These are phyloP conservation scores for Trapa bicornis DNA, from an alignment of 345 rosid species.

Conservation along the genomic window DNA sequence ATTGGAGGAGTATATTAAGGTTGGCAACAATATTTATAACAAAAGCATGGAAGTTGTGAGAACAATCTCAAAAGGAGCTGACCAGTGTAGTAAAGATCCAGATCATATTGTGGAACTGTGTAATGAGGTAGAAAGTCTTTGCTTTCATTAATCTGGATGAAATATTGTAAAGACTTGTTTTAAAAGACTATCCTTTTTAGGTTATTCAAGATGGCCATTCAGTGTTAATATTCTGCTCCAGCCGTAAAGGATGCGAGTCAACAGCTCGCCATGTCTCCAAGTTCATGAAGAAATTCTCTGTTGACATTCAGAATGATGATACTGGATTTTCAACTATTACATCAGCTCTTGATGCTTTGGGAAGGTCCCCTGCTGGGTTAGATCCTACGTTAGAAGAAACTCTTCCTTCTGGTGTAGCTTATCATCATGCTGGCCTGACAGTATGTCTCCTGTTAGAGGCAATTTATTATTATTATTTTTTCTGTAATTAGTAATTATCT, in stretches of 20 bases:
- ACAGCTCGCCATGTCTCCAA: slow-evolving; percentile 82
- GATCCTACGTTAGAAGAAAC: slow-evolving; percentile 88
- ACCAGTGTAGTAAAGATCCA: slow-evolving; percentile 87
- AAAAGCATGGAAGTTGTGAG: slow-evolving; percentile 69
- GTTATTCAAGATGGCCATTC: slow-evolving; percentile 95
- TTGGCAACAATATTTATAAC: slow-evolving; percentile 72
- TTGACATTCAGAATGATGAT: slow-evolving; percentile 26
- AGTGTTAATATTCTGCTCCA: slow-evolving; percentile 87
- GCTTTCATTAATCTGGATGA: slow-evolving; percentile 3
- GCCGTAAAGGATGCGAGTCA: slow-evolving; percentile 97
- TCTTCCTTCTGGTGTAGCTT: slow-evolving; percentile 89
- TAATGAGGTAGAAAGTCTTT: slow-evolving; percentile 54
- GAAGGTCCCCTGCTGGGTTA: slow-evolving; percentile 74
- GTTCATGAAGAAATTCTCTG: slow-evolving; percentile 51
- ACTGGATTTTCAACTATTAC: slow-evolving; percentile 50
- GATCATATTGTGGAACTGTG: slow-evolving; percentile 88
- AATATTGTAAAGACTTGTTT: slow-evolving; percentile 2
- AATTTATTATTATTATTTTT: neutral
- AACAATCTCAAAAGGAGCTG: slow-evolving; percentile 56
- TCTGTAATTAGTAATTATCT: neutral
- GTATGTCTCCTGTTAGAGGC: slow-evolving; percentile 25
- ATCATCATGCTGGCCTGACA: slow-evolving; percentile 99
- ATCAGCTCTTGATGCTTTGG: slow-evolving; percentile 67
- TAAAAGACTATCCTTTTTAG: slow-evolving; percentile 25
- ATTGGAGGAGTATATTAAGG: slow-evolving; percentile 78